Base-by-base conservation (phyloP, 306 rosid genomes). In the Cicer judaicum region DNA sequence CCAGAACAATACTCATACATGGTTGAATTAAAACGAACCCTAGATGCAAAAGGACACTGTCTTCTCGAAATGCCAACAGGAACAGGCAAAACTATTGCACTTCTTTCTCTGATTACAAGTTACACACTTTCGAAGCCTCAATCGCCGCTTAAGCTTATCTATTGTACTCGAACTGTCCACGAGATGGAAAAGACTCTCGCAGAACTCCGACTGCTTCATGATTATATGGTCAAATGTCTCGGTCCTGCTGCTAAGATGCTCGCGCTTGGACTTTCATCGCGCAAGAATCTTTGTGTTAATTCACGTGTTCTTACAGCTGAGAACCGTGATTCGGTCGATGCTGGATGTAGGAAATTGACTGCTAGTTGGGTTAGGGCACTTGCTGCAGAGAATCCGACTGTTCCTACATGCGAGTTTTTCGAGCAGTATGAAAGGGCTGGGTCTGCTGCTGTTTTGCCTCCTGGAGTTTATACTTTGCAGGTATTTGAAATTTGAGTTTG, bases 111-210 rank as follows among this genome's bases (percentile, higher is more conserved):
- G 15, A 91, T 93, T 84, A 87, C 97, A 24, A 85, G 92, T 85
- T 93, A 93, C 88, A 79, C 79, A 3, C 88, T 93, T 74, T 89
- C 96, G 55, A 89, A 88, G 29, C 98, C 92, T 73, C 82, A 88
- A 3, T 83, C 81, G 46, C 92, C 94, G 0, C 86, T 93, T 68
- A 93, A 93, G 77, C 96, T 93, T 75, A 81, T 93, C 67, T 93
- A 93, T 81, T 93, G 97, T 80, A 93, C 98, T 7, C 94, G 97
- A 47, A 93, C 98, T 5, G 98, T 93, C 11, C 98, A 93, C 76
- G 97, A 93, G 82, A 93, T 93, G 97, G 98, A 93, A 87, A 93
- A 93, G 80, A 93, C 98, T 8, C 91, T 91, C 1, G 86, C 91
- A 49, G 98, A 93, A 79, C 96, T 93, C 43, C 83, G 82, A 60